Percentiles rank a stretch among this genome's conserved stretches.
These are phyloP conservation scores for Pythium brachiatum DNA, from an alignment of 352 stramenopile genomes.

Conservation along the genomic window DNA sequence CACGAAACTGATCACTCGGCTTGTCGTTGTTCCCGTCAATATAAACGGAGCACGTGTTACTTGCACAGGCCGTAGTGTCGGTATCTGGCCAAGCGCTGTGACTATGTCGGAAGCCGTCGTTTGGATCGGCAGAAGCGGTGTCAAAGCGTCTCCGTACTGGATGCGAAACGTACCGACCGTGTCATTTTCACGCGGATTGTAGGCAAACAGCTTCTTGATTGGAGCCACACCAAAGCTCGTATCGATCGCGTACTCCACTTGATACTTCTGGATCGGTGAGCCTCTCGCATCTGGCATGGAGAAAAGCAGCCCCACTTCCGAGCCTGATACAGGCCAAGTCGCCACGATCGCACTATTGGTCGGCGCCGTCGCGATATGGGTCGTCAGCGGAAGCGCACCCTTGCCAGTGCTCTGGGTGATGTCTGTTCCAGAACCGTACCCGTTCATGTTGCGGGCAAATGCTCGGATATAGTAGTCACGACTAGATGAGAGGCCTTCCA, in stretches of 20 bases:
- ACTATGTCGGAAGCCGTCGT: constrained; percentile 37
- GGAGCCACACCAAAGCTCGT: constrained; percentile 43
- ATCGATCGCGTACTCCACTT: constrained; percentile 57
- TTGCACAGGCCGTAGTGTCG: constrained; percentile 45
- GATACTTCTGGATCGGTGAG: constrained; percentile 43
- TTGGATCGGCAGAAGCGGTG: constrained; percentile 51
- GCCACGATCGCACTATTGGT: constrained; percentile 36
- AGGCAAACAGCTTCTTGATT: constrained; percentile 51
- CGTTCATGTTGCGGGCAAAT: constrained; percentile 65
- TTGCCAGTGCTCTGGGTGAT: constrained; percentile 55
- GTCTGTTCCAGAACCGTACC: constrained; percentile 58
- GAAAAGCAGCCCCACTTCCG: constrained; percentile 41
- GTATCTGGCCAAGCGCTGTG: constrained; percentile 39
- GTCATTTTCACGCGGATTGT: constrained; percentile 46
- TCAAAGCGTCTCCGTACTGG: constrained; percentile 53
- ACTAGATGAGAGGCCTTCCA: constrained; percentile 41
- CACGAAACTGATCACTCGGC: constrained; percentile 35
- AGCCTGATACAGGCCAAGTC: constrained; percentile 53
- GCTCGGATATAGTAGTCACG: constrained; percentile 64
- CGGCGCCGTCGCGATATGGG: constrained; percentile 36
- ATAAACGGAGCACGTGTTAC: constrained; percentile 49
- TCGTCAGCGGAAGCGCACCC: constrained; percentile 48
- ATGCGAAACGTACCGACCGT: constrained; percentile 63
- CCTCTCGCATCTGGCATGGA: constrained; percentile 21
- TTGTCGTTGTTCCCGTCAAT: constrained; percentile 37